phyloP scores from a whole-genome alignment of 1,284 basidiomycete genomes.

The Xanthoconium separans region DNA sequence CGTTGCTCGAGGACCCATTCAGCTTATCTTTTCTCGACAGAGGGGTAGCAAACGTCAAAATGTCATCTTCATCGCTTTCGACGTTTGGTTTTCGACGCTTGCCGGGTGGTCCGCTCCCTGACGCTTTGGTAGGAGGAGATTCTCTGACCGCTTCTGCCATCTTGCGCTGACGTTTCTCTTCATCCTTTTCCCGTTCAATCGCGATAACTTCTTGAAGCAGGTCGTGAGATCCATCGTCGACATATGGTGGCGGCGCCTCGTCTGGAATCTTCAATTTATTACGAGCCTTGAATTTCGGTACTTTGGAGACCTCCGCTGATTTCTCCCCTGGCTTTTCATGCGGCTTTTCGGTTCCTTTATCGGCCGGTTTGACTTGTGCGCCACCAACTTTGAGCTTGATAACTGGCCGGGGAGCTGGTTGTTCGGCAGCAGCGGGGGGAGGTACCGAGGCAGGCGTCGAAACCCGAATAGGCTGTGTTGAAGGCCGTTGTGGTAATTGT shows the following conservation, averaged over 20 bases:
- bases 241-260: slow-evolving; percentile 59
- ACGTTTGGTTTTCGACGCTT: slow-evolving; percentile 59
- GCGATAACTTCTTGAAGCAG: slow-evolving; percentile 78
- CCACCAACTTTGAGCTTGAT: slow-evolving; percentile 58
- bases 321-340: slow-evolving; percentile 33
- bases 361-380: slow-evolving; percentile 26
- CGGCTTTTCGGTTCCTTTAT: slow-evolving; percentile 30
- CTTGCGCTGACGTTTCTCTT: slow-evolving; percentile 42
- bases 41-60: slow-evolving; percentile 57
- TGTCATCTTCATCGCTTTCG: slow-evolving; percentile 54
- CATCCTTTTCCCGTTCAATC: slow-evolving; percentile 66
- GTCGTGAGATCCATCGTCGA: slow-evolving; percentile 76
- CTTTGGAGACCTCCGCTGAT: slow-evolving; percentile 28
- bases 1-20: slow-evolving; percentile 22
- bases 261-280: slow-evolving; percentile 53
- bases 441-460: slow-evolving; percentile 22
- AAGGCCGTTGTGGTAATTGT: slow-evolving; percentile 31
- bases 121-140: slow-evolving; percentile 34
- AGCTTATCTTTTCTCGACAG: slow-evolving; percentile 58
- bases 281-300: slow-evolving; percentile 41
- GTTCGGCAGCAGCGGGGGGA: slow-evolving; percentile 31
- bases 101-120: slow-evolving; percentile 34
- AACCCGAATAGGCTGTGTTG: slow-evolving; percentile 9
- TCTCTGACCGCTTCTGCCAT: slow-evolving; percentile 28
- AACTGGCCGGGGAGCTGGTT: slow-evolving; percentile 45